These are phyloP conservation scores for Cercophora sp. DNA, from an alignment of 495 filamentous ascomycete genomes.

Conservation along the genomic window DNA sequence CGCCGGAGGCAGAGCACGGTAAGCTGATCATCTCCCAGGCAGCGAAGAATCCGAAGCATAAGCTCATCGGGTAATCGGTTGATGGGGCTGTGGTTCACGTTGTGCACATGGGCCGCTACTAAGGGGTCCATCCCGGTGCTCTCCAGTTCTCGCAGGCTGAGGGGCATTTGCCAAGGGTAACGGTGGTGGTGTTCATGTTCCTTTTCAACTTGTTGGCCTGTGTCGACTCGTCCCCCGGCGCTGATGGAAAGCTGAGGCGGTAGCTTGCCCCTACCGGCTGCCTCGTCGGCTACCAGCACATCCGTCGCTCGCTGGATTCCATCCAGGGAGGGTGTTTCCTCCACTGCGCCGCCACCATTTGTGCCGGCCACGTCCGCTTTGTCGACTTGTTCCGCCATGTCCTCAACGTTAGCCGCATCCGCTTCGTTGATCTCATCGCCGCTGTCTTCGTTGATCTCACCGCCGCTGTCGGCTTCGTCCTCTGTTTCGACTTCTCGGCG, in stretches of 20 bases:
- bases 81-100: conserved; percentile 9
- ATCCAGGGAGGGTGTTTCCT: conserved; percentile 3
- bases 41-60: conserved; percentile 4
- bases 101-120: conserved; percentile 13
- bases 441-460: background rate
- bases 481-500: conserved; percentile 10
- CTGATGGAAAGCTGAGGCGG: conserved; percentile 1
- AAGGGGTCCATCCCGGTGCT: conserved; percentile 9
- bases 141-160: conserved; percentile 5
- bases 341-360: background rate
- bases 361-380: conserved; percentile 2
- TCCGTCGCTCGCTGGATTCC: conserved; percentile 2
- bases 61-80: conserved; percentile 14
- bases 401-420: conserved; percentile 2
- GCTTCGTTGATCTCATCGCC: conserved; percentile 1
- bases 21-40: conserved; percentile 4
- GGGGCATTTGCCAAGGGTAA: conserved; percentile 5
- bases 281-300: conserved; percentile 2
- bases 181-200: conserved; percentile 4
- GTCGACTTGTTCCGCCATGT: conserved; percentile 1
- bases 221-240: conserved; percentile 2
- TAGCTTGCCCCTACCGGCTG: conserved; percentile 4
- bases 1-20: conserved; percentile 9
- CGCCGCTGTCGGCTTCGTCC: background rate
- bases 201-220: conserved; percentile 5